A percentile compares a stretch with the other conserved stretches of the same genome.
Evolutionary conservation across 2,329 filamentous ascomycete species (phyloP).

Genomic region (Penicillium crustosum): DNA sequence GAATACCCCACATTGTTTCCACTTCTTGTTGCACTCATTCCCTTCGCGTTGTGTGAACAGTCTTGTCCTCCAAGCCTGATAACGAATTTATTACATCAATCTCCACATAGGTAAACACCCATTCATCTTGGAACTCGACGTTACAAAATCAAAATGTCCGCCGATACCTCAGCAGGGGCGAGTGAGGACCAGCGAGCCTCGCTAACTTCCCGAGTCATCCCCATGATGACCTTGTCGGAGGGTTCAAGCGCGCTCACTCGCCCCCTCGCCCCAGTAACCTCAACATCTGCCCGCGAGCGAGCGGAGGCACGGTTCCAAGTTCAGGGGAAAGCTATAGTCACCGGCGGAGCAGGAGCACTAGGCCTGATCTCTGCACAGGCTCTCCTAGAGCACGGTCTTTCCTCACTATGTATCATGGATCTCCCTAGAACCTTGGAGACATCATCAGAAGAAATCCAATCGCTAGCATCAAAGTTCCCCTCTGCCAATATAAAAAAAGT

Average conservation of each 20-base stretch:
- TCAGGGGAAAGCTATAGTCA: conserved; percentile 46
- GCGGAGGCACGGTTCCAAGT: conserved; percentile 23
- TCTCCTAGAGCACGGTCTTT: conserved; percentile 66
- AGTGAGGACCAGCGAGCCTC: conserved; percentile 3
- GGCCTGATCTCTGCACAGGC: conserved; percentile 60
- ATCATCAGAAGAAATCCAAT: conserved; percentile 41
- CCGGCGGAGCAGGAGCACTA: conserved; percentile 65
- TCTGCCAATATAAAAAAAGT: conserved; percentile 50
- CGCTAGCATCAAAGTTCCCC: conserved; percentile 57
- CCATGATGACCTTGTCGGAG: conserved; percentile 21
- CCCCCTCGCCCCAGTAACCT: conserved; percentile 12
- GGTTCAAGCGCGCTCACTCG: conserved; percentile 9
- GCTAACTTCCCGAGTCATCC: conserved; percentile 15
- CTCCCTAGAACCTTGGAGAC: conserved; percentile 45
- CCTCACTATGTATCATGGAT: conserved; percentile 62
- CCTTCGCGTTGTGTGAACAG: too few species aligned
- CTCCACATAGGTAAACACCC: not conserved
- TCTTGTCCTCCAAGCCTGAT: not conserved
- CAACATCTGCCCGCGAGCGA: conserved; percentile 4
- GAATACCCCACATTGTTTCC: not conserved
- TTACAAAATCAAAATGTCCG: not conserved
- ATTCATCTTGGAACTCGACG: not conserved
- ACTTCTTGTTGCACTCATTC: not conserved
- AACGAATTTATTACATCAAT: not conserved
- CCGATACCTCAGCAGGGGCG: not conserved